These are phyloP conservation scores for Cupressus sempervirens DNA, from an alignment of 75 land plant species.

Conservation along the genomic window DNA sequence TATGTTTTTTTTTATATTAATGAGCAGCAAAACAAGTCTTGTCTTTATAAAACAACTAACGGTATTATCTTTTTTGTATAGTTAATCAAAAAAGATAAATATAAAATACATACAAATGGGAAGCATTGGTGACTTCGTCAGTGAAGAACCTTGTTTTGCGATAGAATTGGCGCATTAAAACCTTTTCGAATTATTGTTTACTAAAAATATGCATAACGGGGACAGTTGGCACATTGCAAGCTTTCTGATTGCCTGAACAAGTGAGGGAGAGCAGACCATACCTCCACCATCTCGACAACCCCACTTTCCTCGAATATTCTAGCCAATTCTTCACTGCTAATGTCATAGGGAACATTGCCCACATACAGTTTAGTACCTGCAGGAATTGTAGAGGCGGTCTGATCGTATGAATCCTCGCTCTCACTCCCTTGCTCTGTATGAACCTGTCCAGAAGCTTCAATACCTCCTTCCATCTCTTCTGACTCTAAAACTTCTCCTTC, in stretches of 20 bases:
- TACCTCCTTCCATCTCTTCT: background rate
- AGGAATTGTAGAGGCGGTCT: slow-evolving; percentile 11
- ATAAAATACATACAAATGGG: too few species aligned
- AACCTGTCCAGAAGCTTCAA: background rate
- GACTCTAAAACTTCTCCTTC: background rate
- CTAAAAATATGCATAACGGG: background rate
- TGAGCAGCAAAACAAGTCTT: too few species aligned
- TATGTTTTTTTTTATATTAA: too few species aligned
- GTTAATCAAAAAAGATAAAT: too few species aligned
- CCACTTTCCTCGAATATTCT: slow-evolving; percentile 30
- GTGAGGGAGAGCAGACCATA: slow-evolving; percentile 1
- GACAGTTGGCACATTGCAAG: background rate
- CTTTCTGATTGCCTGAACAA: background rate
- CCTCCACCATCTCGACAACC: slow-evolving; percentile 68
- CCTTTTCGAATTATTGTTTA: background rate
- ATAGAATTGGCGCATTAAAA: background rate
- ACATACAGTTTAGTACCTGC: slow-evolving; percentile 35
- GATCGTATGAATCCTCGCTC: slow-evolving; percentile 1
- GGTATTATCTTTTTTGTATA: too few species aligned
- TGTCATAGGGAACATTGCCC: slow-evolving; percentile 54
- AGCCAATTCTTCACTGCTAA: slow-evolving; percentile 53
- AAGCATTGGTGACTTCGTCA: too few species aligned
- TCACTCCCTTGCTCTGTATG: slow-evolving; percentile 12
- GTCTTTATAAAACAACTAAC: too few species aligned
- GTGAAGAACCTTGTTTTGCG: too few species aligned